phyloP scores from a whole-genome alignment of 768 basidiomycete species.

The Xerocomus potaroensis region DNA sequence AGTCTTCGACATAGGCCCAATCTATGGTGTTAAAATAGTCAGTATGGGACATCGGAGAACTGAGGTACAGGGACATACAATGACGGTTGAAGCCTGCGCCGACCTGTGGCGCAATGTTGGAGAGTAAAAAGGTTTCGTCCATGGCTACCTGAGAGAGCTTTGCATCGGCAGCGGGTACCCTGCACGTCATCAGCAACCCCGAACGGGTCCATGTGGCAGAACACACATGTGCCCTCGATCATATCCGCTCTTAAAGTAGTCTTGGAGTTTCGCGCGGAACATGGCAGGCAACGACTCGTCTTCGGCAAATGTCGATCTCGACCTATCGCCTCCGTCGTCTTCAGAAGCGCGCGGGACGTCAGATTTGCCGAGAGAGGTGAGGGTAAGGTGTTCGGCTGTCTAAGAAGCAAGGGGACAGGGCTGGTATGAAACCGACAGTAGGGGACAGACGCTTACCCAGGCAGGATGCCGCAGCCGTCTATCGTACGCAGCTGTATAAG shows the following conservation, averaged over 20 bases:
- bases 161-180: conserved; percentile 97
- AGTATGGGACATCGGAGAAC: not conserved
- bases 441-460: conserved; percentile 57
- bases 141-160: conserved; percentile 89
- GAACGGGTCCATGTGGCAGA: not conserved
- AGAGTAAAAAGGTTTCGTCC: conserved; percentile 92
- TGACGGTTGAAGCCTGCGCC: conserved; percentile 97
- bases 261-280: conserved; percentile 81
- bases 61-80: conserved; percentile 48
- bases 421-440: not conserved
- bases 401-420: conserved; percentile 25
- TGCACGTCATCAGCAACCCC: conserved; percentile 24
- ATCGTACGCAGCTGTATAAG: conserved; percentile 90
- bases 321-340: conserved; percentile 57
- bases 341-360: conserved; percentile 28
- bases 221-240: conserved; percentile 95
- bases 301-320: conserved; percentile 76
- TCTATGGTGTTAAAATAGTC: conserved; percentile 44
- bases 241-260: conserved; percentile 92
- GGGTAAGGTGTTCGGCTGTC: conserved; percentile 95
- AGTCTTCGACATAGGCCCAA: conserved; percentile 96
- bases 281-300: conserved; percentile 69
- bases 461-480: conserved; percentile 85
- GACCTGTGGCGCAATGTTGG: conserved; percentile 98
- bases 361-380: conserved; percentile 62